Evolutionary conservation across 176 grass and related monocot species (phyloP).

Genomic region (Zoysia japonica): DNA sequence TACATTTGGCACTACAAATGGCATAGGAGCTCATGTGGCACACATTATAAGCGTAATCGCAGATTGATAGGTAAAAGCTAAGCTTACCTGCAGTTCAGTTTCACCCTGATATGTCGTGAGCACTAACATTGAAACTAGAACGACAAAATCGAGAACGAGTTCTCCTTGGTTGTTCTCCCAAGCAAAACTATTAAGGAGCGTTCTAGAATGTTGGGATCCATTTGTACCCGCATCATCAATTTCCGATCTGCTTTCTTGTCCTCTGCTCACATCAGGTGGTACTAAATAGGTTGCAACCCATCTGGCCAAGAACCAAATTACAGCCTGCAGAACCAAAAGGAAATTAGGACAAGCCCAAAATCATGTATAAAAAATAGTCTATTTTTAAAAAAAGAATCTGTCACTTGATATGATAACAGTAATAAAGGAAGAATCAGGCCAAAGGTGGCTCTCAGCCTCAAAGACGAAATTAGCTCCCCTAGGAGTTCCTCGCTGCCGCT

Average conservation of each 20-base stretch:
- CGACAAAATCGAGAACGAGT: conserved; percentile 82
- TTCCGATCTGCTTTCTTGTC: conserved; percentile 56
- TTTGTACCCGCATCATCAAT: conserved; percentile 43
- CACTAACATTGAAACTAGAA: conserved; percentile 69
- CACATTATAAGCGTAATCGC: conserved; percentile 24
- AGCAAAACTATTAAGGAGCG: conserved; percentile 79
- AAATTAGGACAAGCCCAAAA: conserved; percentile 39
- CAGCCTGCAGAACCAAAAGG: conserved; percentile 61
- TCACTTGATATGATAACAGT: neutral
- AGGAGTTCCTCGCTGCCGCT: neutral
- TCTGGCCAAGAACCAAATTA: conserved; percentile 93
- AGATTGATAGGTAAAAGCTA: conserved; percentile 13
- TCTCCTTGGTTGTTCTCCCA: conserved; percentile 93
- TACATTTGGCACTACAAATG: conserved; percentile 29
- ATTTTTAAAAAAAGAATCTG: neutral
- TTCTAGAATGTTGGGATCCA: conserved; percentile 67
- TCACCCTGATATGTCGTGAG: conserved; percentile 90
- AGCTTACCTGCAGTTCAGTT: conserved; percentile 84
- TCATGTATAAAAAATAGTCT: conserved; percentile 12
- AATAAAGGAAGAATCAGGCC: neutral
- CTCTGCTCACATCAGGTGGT: conserved; percentile 69
- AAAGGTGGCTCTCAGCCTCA: neutral
- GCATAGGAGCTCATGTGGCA: neutral
- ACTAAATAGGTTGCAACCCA: conserved; percentile 96
- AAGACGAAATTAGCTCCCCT: neutral